A percentile compares a stretch with the other conserved stretches of the same genome.
Conservation (phyloP, 129 eudicot species). For the Rutidosis leptorrhynchoides region DNA sequence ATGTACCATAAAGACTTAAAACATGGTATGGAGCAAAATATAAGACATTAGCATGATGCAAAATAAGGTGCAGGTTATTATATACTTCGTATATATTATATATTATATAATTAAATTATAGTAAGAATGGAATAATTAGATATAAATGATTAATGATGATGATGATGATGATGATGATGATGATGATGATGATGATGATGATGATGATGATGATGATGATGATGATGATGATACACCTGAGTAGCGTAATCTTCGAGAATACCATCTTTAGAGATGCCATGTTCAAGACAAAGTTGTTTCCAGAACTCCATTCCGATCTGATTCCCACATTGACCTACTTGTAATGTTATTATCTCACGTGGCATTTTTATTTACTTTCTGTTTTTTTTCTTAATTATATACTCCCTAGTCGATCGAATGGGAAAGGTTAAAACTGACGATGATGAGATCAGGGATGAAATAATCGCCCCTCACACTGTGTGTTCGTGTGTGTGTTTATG, state of each 20-base stretch:
- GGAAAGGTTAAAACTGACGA: not conserved
- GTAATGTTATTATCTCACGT: constrained; percentile 76
- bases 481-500: not conserved
- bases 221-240: constrained; percentile 45
- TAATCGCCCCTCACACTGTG: constrained; percentile 7
- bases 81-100: too few relatives aligned
- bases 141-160: too few relatives aligned
- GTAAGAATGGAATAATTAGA: too few relatives aligned
- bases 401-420: not conserved
- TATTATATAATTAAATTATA: too few relatives aligned
- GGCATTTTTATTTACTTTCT: constrained; percentile 50
- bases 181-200: not conserved
- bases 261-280: constrained; percentile 92
- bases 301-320: constrained; percentile 99
- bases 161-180: not conserved
- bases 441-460: not conserved
- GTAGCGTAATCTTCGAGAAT: constrained; percentile 93
- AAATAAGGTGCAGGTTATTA: too few relatives aligned
- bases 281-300: constrained; percentile 94
- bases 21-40: not conserved
- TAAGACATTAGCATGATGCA: not conserved
- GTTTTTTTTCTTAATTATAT: not conserved
- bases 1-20: not conserved
- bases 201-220: not conserved
- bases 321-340: constrained; percentile 96